Conservation (phyloP, 768 basidiomycete species). For the Pholiota conissans region DNA sequence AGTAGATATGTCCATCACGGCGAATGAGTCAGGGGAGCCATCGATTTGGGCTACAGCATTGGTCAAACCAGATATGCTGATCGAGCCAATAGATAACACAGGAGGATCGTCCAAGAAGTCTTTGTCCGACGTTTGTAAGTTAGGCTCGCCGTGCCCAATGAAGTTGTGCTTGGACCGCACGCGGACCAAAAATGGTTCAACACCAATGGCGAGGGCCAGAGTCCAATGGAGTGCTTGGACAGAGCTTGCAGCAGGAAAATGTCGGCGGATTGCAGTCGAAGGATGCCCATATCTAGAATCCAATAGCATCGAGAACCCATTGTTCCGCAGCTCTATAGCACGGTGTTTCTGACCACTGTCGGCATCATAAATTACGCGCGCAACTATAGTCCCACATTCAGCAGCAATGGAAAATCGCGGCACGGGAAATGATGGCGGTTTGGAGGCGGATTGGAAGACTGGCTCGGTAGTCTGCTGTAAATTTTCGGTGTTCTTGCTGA, state of each 20-base stretch:
- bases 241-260: slow-evolving; percentile 31
- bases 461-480: slow-evolving; percentile 14
- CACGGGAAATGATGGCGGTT: slow-evolving; percentile 31
- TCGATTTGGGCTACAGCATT: slow-evolving; percentile 50
- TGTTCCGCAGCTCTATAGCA: slow-evolving; percentile 55
- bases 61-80: slow-evolving; percentile 48
- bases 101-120: slow-evolving; percentile 47
- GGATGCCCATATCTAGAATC: slow-evolving; percentile 41
- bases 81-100: slow-evolving; percentile 55
- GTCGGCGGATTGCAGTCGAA: slow-evolving; percentile 19
- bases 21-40: slow-evolving; percentile 37
- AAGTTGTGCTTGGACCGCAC: slow-evolving; percentile 40
- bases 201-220: slow-evolving; percentile 36
- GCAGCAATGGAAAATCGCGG: slow-evolving; percentile 52
- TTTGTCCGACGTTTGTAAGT: slow-evolving; percentile 32
- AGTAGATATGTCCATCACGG: slow-evolving; percentile 31
- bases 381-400: slow-evolving; percentile 48
- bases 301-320: slow-evolving; percentile 46
- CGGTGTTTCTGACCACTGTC: slow-evolving; percentile 41
- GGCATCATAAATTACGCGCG: slow-evolving; percentile 50
- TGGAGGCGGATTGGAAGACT: slow-evolving; percentile 22
- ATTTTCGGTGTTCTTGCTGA: slow-evolving; percentile 15
- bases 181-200: slow-evolving; percentile 55
- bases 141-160: slow-evolving; percentile 18
- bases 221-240: slow-evolving; percentile 46